Evolutionary conservation across 805 yeast species (phyloP).

Genomic region (Candida sithepensis): DNA sequence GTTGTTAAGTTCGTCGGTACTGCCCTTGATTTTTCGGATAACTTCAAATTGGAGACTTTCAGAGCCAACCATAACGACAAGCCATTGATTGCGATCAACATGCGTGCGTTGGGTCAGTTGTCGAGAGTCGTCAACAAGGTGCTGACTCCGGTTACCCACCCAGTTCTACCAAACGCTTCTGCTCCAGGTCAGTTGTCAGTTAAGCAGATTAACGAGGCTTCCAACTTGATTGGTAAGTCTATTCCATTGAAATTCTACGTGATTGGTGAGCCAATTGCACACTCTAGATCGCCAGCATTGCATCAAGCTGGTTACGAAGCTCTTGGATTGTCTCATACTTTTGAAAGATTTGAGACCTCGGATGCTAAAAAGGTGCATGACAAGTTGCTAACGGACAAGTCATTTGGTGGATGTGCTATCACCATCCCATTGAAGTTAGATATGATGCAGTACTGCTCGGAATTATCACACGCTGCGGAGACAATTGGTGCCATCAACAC

Average conservation of each 20-base stretch:
- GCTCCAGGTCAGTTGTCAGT: slow-evolving; percentile 80
- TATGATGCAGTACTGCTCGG: slow-evolving; percentile 62
- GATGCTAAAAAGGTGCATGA: slow-evolving; percentile 55
- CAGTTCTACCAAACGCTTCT: slow-evolving; percentile 59
- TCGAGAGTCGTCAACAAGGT: slow-evolving; percentile 73
- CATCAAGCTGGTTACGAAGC: slow-evolving; percentile 76
- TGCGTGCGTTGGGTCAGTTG: slow-evolving; percentile 72
- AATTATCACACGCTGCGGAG: slow-evolving; percentile 71
- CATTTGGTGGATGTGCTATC: slow-evolving; percentile 91
- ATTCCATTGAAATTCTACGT: slow-evolving; percentile 57
- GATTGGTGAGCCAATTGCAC: slow-evolving; percentile 78
- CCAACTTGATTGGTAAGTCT: slow-evolving; percentile 49
- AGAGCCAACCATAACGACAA: slow-evolving; percentile 47
- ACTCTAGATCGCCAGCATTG: slow-evolving; percentile 84
- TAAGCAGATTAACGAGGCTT: slow-evolving; percentile 56
- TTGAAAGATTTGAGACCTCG: slow-evolving; percentile 64
- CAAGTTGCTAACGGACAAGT: slow-evolving; percentile 42
- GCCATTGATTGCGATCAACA: slow-evolving; percentile 82
- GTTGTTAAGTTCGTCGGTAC: slow-evolving; percentile 79
- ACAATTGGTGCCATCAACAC: slow-evolving; percentile 95
- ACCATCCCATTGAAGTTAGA: slow-evolving; percentile 92
- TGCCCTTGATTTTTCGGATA: slow-evolving; percentile 64
- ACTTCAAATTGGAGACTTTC: slow-evolving; percentile 67
- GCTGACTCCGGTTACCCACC: slow-evolving; percentile 83
- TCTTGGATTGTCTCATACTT: slow-evolving; percentile 75